Conservation (phyloP, 306 rosid genomes). For the Vigna reflexopilosa region DNA sequence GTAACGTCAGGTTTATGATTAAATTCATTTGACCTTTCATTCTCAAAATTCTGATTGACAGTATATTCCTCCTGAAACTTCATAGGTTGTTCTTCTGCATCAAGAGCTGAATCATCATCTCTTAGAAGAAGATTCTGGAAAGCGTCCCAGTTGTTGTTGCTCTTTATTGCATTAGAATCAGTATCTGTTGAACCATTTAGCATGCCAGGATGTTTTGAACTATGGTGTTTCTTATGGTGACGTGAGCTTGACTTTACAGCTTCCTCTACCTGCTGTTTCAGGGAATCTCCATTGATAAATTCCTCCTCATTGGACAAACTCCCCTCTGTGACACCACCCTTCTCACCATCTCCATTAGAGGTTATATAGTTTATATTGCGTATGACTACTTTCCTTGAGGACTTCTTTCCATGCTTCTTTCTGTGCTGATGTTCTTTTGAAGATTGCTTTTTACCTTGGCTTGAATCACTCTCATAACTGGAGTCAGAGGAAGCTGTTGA, state of each 20-base stretch:
- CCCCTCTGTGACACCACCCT: constrained; percentile 69
- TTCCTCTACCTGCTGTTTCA: constrained; percentile 88
- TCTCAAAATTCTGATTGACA: constrained; percentile 48
- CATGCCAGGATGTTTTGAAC: constrained; percentile 44
- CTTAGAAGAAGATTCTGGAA: constrained; percentile 90
- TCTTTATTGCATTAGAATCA: constrained; percentile 57
- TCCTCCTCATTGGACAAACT: constrained; percentile 73
- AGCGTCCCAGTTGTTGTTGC: constrained; percentile 78
- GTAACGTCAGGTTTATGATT: constrained; percentile 51
- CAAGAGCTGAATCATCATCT: constrained; percentile 64
- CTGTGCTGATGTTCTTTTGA: constrained; percentile 48
- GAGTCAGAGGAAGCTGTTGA: constrained; percentile 63
- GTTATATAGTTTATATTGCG: constrained; percentile 97
- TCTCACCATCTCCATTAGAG: constrained; percentile 80
- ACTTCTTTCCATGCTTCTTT: constrained; percentile 74
- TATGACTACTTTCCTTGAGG: constrained; percentile 90
- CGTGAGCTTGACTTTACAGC: constrained; percentile 73
- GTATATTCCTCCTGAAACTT: constrained; percentile 60
- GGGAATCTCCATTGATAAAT: constrained; percentile 69
- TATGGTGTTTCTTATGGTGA: constrained; percentile 61
- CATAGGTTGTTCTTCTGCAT: constrained; percentile 46
- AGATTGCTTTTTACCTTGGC: constrained; percentile 57
- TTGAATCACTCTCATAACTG: constrained; percentile 65
- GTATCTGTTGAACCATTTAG: constrained; percentile 50
- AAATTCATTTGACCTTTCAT: constrained; percentile 55